These are phyloP conservation scores for Calonectria honghensis DNA, from an alignment of 2,329 filamentous ascomycete species.

Conservation along the genomic window DNA sequence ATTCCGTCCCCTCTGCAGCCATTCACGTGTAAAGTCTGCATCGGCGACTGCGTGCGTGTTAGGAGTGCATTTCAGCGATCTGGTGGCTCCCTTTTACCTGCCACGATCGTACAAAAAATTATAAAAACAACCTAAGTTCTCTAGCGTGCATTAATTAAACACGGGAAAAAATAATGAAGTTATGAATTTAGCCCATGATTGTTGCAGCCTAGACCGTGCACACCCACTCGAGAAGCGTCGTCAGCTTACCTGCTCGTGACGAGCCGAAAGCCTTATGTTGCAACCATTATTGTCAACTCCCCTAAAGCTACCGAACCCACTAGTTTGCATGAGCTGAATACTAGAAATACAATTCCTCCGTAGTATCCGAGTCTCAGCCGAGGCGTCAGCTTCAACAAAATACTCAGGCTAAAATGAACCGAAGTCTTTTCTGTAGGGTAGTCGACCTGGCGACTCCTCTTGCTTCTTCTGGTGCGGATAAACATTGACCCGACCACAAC, in stretches of 20 bases:
- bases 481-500: not conserved
- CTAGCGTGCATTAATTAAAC: not conserved
- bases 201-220: not conserved
- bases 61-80: not conserved
- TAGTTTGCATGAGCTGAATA: not conserved
- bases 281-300: not conserved
- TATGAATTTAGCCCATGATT: not conserved
- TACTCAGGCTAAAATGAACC: not conserved
- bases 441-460: not conserved
- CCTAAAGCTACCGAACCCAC: not conserved
- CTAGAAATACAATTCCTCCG: not conserved
- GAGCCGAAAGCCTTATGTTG: not conserved
- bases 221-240: not conserved
- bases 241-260: not conserved
- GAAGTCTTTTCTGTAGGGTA: not conserved
- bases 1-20: conserved; percentile 2
- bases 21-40: not conserved
- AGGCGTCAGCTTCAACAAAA: not conserved
- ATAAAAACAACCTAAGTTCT: not conserved
- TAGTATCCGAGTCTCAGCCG: not conserved
- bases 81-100: not conserved
- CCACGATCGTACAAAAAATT: not conserved
- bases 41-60: not conserved
- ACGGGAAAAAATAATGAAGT: not conserved
- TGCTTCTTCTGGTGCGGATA: not conserved